Evolutionary conservation across 1,284 basidiomycete genomes (phyloP).

Genomic region (Melanopsichium pennsylvanicum): DNA sequence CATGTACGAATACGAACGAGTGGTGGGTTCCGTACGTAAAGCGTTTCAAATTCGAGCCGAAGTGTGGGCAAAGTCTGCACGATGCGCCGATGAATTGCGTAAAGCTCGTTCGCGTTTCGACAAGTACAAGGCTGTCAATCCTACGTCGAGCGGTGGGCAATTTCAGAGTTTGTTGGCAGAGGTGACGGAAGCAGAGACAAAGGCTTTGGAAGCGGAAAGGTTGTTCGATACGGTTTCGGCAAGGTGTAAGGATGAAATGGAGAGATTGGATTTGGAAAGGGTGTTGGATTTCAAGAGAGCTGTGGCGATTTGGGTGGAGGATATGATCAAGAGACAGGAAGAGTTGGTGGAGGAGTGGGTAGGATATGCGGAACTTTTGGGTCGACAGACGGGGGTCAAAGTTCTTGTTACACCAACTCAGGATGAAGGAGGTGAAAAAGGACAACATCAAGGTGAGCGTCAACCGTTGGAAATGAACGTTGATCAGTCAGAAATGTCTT

Average conservation of each 20-base stretch:
- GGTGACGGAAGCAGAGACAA: constrained; percentile 47
- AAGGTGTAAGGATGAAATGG: constrained; percentile 87
- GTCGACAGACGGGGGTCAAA: constrained; percentile 49
- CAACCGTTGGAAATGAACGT: too few relatives aligned
- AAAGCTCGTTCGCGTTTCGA: constrained; percentile 80
- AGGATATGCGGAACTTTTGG: constrained; percentile 46
- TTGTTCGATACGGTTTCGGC: constrained; percentile 88
- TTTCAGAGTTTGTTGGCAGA: constrained; percentile 42
- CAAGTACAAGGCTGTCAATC: constrained; percentile 75
- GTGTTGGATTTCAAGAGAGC: constrained; percentile 85
- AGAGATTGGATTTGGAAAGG: constrained; percentile 90
- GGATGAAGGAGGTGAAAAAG: neutral
- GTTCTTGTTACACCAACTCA: too few relatives aligned
- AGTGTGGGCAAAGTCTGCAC: constrained; percentile 69
- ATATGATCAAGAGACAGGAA: constrained; percentile 82
- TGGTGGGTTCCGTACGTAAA: constrained; percentile 86
- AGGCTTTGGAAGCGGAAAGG: constrained; percentile 69
- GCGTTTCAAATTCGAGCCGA: constrained; percentile 87
- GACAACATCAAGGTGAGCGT: neutral
- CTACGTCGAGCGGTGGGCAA: constrained; percentile 24
- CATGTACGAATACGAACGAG: constrained; percentile 87
- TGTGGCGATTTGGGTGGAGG: constrained; percentile 79
- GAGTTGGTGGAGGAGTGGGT: constrained; percentile 70
- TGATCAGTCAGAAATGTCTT: too few relatives aligned
- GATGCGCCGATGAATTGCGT: constrained; percentile 76